phyloP scores from a whole-genome alignment of 1,284 basidiomycete genomes.

The Trametes polyzona region DNA sequence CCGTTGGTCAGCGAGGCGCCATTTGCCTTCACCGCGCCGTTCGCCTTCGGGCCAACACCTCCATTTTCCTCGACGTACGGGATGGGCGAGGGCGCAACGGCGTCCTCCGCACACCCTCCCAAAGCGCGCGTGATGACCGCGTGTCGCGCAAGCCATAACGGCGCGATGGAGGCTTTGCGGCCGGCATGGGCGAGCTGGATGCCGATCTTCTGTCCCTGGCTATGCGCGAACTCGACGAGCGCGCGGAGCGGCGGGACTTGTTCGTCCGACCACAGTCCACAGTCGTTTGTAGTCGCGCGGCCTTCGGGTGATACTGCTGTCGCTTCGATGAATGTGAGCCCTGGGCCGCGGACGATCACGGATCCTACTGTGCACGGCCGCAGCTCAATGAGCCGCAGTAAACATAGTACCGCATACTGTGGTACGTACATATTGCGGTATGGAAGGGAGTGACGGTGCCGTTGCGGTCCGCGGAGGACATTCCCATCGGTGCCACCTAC shows the following conservation, averaged over 20 bases:
- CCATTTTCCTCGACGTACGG: constrained; percentile 28
- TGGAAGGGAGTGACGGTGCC: not conserved
- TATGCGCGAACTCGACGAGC: constrained; percentile 70
- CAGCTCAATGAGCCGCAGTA: too few species aligned
- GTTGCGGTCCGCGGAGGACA: not conserved
- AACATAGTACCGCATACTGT: too few species aligned
- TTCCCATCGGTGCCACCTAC: not conserved
- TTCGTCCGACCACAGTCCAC: constrained; percentile 72
- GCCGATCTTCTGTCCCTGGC: constrained; percentile 64
- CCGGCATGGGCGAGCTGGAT: constrained; percentile 82
- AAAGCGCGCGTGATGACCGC: constrained; percentile 41
- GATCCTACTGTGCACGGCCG: not conserved
- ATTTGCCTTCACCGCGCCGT: not conserved
- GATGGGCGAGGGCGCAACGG: constrained; percentile 64
- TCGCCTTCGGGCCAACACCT: not conserved
- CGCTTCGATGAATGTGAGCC: constrained; percentile 64
- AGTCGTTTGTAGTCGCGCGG: constrained; percentile 69
- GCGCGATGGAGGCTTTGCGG: constrained; percentile 67
- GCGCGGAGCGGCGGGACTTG: constrained; percentile 67
- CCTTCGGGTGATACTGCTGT: constrained; percentile 78
- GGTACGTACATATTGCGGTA: not conserved
- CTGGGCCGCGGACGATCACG: not conserved
- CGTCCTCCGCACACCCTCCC: constrained; percentile 66
- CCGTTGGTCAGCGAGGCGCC: not conserved
- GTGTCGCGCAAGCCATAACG: constrained; percentile 55